A percentile compares a stretch with the other conserved stretches of the same genome.
Conservation (phyloP, 2,329 filamentous ascomycete genomes). For the Fusarium mangiferae region DNA sequence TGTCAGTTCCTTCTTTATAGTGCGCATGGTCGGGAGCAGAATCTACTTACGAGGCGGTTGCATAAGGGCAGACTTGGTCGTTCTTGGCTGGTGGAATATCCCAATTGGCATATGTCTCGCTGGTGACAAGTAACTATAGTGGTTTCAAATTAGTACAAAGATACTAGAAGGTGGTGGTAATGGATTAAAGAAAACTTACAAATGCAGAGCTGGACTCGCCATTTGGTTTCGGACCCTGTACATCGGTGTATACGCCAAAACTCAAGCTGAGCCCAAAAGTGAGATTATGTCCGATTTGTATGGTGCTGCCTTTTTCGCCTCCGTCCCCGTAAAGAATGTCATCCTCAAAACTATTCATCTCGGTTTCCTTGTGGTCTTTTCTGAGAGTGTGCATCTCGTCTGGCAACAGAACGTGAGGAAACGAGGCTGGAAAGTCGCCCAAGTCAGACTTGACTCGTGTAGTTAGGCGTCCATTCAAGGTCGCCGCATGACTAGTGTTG, state of each 20-base stretch:
- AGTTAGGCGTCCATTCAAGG: not conserved
- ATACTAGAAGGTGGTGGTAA: not conserved
- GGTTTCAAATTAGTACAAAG: not conserved
- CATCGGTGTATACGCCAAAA: not conserved
- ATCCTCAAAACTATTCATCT: not conserved
- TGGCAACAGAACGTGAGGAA: not conserved
- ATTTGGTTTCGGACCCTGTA: not conserved
- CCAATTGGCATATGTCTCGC: not conserved
- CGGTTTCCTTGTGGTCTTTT: not conserved
- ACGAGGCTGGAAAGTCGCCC: not conserved
- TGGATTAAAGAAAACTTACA: not conserved
- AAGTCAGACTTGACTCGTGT: not conserved
- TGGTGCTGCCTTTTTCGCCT: not conserved
- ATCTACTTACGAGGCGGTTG: not conserved
- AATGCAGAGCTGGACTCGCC: not conserved
- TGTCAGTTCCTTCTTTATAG: not conserved
- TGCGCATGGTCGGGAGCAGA: not conserved
- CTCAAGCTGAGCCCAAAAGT: not conserved
- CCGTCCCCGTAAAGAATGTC: not conserved
- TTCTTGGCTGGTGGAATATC: not conserved
- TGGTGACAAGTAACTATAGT: not conserved
- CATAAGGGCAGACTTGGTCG: not conserved
- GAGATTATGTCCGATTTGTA: not conserved
- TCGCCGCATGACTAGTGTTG: not conserved
- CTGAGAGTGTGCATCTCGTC: not conserved